Conservation (phyloP, 2,329 filamentous ascomycete species). For the Sphaerostilbella broomeana region DNA sequence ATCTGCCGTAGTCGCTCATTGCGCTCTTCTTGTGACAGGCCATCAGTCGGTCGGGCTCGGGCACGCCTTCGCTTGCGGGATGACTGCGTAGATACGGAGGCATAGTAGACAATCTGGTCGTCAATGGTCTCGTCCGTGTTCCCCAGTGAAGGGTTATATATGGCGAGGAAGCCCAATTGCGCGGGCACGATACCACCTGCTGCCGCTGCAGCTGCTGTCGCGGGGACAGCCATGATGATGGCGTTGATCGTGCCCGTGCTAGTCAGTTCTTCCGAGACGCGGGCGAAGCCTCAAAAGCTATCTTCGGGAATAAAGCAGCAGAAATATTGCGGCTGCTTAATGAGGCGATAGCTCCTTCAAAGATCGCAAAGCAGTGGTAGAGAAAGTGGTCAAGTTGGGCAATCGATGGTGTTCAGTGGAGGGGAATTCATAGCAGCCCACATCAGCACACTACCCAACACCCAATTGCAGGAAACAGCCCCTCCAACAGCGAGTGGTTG, state of each 20-base stretch:
- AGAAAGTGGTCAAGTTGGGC: no score
- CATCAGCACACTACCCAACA: no score
- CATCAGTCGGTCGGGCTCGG: conserved; percentile 35
- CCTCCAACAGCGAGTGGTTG: no score
- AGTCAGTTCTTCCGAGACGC: background rate
- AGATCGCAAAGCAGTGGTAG: no score
- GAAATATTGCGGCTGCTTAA: no score
- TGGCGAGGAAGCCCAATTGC: conserved; percentile 81
- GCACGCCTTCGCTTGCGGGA: conserved; percentile 37
- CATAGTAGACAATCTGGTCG: conserved; percentile 91
- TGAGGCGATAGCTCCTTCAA: no score
- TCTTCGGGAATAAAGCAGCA: background rate
- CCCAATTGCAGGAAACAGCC: no score
- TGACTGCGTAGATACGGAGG: conserved; percentile 48
- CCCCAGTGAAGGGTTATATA: conserved; percentile 86
- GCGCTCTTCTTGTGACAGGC: conserved; percentile 55
- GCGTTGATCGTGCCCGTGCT: background rate
- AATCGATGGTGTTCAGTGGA: no score
- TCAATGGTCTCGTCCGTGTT: conserved; percentile 51
- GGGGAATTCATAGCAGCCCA: no score
- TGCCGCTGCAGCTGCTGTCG: conserved; percentile 19
- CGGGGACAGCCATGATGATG: no score
- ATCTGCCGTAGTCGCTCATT: conserved; percentile 90
- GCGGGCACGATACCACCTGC: conserved; percentile 50
- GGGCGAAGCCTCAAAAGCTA: background rate